Percentiles rank a stretch among this genome's conserved stretches.
phyloP scores from a whole-genome alignment of 306 rosid species.

The Acacia acuminata region DNA sequence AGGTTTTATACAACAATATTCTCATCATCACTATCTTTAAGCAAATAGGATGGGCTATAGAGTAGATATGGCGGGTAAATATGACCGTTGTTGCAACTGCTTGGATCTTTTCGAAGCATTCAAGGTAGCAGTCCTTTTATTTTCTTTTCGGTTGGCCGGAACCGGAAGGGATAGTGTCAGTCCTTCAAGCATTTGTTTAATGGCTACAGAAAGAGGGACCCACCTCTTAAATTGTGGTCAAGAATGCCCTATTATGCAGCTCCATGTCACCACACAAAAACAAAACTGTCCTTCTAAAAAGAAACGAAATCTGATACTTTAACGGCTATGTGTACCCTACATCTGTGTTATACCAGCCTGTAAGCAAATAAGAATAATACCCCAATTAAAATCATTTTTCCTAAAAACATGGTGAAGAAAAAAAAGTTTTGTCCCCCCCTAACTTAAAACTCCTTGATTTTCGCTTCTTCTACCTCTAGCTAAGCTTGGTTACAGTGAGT shows the following conservation, averaged over 20 bases:
- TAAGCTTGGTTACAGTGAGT: slow-evolving; percentile 26
- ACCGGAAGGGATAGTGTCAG: neutral
- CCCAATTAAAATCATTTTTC: neutral
- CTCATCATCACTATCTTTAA: no score
- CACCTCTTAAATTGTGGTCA: neutral
- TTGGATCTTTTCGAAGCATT: slow-evolving; percentile 31
- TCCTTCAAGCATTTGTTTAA: neutral
- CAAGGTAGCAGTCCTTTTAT: neutral
- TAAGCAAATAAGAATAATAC: neutral
- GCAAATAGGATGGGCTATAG: neutral
- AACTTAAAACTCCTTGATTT: neutral
- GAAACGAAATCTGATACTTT: slow-evolving; percentile 1
- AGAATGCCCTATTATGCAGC: neutral
- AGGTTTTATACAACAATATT: neutral
- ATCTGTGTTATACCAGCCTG: slow-evolving; percentile 7
- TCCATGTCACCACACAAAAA: slow-evolving; percentile 29
- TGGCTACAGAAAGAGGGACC: neutral
- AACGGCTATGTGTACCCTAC: slow-evolving; percentile 54
- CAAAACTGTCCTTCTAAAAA: slow-evolving; percentile 34
- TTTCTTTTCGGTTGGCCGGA: neutral
- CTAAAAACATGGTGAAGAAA: neutral
- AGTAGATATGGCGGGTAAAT: slow-evolving; percentile 3
- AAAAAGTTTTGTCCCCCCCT: slow-evolving; percentile 5
- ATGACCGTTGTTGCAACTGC: neutral
- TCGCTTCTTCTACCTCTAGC: slow-evolving; percentile 20